Conservation (phyloP, 306 rosid genomes). For the Inga laurina region DNA sequence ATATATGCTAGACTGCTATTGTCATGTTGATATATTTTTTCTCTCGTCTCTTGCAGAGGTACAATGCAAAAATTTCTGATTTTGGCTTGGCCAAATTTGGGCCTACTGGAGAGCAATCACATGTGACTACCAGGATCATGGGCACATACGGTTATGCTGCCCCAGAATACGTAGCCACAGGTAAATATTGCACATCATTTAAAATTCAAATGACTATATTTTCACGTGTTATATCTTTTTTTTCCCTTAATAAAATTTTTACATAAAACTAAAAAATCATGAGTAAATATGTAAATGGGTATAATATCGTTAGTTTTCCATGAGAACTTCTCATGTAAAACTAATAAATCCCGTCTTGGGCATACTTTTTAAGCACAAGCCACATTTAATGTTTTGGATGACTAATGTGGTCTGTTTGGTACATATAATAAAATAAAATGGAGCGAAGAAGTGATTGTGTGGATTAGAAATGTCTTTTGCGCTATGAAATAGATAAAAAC, state of each 20-base stretch:
- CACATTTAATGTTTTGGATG: background rate
- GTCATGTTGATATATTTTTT: background rate
- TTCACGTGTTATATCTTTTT: background rate
- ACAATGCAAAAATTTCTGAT: constrained; percentile 79
- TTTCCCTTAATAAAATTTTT: background rate
- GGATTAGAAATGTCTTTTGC: background rate
- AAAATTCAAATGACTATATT: background rate
- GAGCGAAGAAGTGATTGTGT: background rate
- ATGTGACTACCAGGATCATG: constrained; percentile 80
- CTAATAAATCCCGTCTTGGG: background rate
- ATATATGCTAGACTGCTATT: background rate
- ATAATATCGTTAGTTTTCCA: background rate
- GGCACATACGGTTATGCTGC: constrained; percentile 92
- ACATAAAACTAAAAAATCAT: background rate
- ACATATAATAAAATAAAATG: no score
- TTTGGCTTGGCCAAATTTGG: constrained; percentile 88
- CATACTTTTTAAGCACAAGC: background rate
- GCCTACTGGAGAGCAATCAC: constrained; percentile 72
- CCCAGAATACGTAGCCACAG: constrained; percentile 87
- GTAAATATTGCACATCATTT: constrained; percentile 35
- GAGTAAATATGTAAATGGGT: background rate
- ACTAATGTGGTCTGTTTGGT: no score
- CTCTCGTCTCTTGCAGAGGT: constrained; percentile 48
- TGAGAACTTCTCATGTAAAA: background rate
- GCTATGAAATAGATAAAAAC: background rate